These are phyloP conservation scores for Pyrrhoderma noxium DNA, from an alignment of 1,284 basidiomycete species.

Conservation along the genomic window DNA sequence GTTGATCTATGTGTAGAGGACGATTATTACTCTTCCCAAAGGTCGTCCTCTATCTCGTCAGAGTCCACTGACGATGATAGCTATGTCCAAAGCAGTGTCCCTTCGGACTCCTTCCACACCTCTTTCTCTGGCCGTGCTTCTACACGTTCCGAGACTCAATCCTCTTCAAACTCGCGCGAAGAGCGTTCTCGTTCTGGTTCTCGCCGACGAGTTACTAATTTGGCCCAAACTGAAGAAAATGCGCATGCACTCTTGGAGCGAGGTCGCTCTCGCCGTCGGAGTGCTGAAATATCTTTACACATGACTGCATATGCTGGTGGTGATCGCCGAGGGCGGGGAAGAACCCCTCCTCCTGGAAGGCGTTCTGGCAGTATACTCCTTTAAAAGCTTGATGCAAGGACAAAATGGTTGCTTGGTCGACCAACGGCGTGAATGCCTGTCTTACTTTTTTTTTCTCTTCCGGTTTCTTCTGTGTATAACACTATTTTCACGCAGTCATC, in stretches of 20 bases:
- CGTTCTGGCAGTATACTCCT: background rate
- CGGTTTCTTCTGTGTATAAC: background rate
- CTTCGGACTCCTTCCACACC: conserved; percentile 5
- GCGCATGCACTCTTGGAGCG: conserved; percentile 12
- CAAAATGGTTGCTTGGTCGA: background rate
- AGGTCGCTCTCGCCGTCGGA: conserved; percentile 7
- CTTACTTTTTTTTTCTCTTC: conserved; percentile 3
- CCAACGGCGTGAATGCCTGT: background rate
- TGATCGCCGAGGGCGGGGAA: conserved; percentile 14
- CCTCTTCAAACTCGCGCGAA: conserved; percentile 5
- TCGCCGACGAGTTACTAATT: conserved; percentile 1
- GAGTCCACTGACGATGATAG: conserved; percentile 9
- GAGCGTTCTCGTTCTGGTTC: background rate
- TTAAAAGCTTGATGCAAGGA: background rate
- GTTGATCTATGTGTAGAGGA: conserved; percentile 7
- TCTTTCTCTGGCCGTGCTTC: conserved; percentile 10
- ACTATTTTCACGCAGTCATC: too few relatives aligned
- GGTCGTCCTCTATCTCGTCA: conserved; percentile 13
- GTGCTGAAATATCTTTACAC: background rate
- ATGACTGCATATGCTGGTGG: conserved; percentile 2
- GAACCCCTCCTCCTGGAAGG: conserved; percentile 9
- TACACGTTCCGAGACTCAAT: conserved; percentile 9
- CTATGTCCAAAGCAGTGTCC: conserved; percentile 2
- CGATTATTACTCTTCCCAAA: conserved; percentile 10
- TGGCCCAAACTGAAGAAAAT: background rate